Base-by-base conservation (phyloP, 306 rosid species). In the Casuarina glauca region DNA sequence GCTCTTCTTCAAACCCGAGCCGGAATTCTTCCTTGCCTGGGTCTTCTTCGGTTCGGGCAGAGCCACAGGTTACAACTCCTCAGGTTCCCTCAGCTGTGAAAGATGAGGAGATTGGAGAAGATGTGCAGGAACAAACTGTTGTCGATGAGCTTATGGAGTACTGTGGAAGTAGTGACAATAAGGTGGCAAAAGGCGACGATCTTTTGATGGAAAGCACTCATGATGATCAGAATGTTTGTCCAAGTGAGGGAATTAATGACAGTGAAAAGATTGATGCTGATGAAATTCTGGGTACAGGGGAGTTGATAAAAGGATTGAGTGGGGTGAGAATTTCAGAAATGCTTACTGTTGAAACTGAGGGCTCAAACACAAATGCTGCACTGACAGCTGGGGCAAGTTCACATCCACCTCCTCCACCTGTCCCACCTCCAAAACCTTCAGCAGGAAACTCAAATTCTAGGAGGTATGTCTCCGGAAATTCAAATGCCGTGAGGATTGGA, bases 351-450 rank as follows among this genome's bases (percentile, higher is more conserved):
- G 93, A 87, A 26, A 72, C 49, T 54, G 92, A 82, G 80, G 87
- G 77, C 45, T 69, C 69, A 19, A 60, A 62, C 63, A 89, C 78
- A 72, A 85, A 69, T 83, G 57, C 86, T 73, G 51, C 79, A 1
- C 53, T 45, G 39, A 44, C 72, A 70, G 62, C 60, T 78, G 74
- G 69, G 39, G 90, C 80, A 50, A 49, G 84, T 74, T 84, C 97
- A 19, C 80, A 84, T 48, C 97, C 99, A 5, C 97, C 97, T 0
- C 97, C 97, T 0, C 98, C 98, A 48, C 98, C 97, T 32, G 93
- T 89, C 82, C 98, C 97, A 36, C 98, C 99, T 9, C 91, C 91
- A 0, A 93, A 83, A 81, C 90, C 92, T 74, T 82, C 85, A 0
- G 82, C 82, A 2, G 48, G 80, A 66, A 92, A 85, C 88, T 79